Evolutionary conservation across 2,329 filamentous ascomycete genomes (phyloP), one percentile per base, ranked within the genome.

Genomic region (Diaporthe humulicola): DNA sequence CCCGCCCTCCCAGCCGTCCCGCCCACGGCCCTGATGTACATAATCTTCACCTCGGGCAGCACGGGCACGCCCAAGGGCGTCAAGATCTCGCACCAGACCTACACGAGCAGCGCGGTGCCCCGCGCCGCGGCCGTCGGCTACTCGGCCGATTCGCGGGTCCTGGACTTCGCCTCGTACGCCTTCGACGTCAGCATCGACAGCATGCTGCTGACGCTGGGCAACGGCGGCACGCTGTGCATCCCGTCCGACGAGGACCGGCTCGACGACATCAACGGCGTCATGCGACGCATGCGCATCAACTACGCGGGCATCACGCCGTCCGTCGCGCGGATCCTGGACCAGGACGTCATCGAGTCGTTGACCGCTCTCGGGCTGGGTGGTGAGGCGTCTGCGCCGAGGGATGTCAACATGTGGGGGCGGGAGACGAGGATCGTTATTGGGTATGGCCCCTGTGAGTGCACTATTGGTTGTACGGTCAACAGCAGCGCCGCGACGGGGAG

Each of bases 31-130:
- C 38, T 78, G n/a, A 78, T 81, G 71, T 82, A 81, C 57, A 86
- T 88, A 75, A 86, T 89, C 76, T 90, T 90, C 79, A 90, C 89
- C 6, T 90, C 88, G 2, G 89, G 89, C n/a, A 90, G 86, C 36
- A 90, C 89, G 0, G 89, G 89, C 6, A 82, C 82, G 19, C 89
- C 89, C 0, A 91, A 91, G 79, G 88, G 88, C n/a, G 86, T 89
- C 19, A 83, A 88, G 19, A 78, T 82, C 40, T 79, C 80, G 4
- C 82, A 83, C 74, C 66, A 58, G 7, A 78, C 79, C 58, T 81
- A 81, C 70, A 79, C 78, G 30, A 79, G 76, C 69, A 78, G 77
- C 50, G 79, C 79, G 8, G 71, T 79, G 19, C 86, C 70, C 85
- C 87, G 33, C 81, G 87, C 54, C 77, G 81, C 54, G 84, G 87